A percentile compares a stretch with the other conserved stretches of the same genome.
These are phyloP conservation scores for Candida sithepensis DNA, from an alignment of 805 yeast species.

Conservation along the genomic window DNA sequence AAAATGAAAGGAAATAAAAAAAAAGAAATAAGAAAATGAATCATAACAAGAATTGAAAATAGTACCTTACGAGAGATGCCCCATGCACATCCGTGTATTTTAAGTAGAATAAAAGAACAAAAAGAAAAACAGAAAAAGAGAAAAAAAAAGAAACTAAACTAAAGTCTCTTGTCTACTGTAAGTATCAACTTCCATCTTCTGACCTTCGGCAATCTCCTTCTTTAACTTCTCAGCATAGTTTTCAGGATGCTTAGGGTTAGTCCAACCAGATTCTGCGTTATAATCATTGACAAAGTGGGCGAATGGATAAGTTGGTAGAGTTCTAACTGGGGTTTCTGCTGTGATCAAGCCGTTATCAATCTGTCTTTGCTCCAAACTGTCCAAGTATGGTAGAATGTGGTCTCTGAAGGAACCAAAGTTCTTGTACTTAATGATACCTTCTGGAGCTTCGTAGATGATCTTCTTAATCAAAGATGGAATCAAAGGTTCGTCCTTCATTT, in stretches of 20 bases:
- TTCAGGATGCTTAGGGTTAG: slow-evolving; percentile 28
- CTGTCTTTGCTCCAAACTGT: slow-evolving; percentile 55
- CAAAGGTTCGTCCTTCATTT: slow-evolving; percentile 77
- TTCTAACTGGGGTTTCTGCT: slow-evolving; percentile 54
- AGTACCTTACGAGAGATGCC: neutral
- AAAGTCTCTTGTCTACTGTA: slow-evolving; percentile 12
- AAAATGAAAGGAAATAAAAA: neutral
- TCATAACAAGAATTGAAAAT: neutral
- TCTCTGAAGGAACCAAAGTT: slow-evolving; percentile 56
- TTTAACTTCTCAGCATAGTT: slow-evolving; percentile 23
- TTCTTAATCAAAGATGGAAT: slow-evolving; percentile 64
- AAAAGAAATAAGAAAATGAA: neutral
- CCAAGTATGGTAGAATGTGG: slow-evolving; percentile 56
- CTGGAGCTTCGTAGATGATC: slow-evolving; percentile 64
- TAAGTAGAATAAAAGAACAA: neutral
- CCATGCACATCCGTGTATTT: no score
- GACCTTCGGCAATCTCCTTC: slow-evolving; percentile 23
- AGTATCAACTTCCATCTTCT: slow-evolving; percentile 20
- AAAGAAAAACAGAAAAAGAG: neutral
- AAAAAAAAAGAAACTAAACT: neutral
- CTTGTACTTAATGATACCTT: slow-evolving; percentile 61
- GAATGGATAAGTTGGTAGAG: slow-evolving; percentile 61
- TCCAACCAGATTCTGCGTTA: slow-evolving; percentile 41
- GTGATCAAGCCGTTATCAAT: slow-evolving; percentile 50
- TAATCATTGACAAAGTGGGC: slow-evolving; percentile 45